Base-by-base conservation (phyloP, 306 rosid species). In the Notholithocarpus densiflorus region DNA sequence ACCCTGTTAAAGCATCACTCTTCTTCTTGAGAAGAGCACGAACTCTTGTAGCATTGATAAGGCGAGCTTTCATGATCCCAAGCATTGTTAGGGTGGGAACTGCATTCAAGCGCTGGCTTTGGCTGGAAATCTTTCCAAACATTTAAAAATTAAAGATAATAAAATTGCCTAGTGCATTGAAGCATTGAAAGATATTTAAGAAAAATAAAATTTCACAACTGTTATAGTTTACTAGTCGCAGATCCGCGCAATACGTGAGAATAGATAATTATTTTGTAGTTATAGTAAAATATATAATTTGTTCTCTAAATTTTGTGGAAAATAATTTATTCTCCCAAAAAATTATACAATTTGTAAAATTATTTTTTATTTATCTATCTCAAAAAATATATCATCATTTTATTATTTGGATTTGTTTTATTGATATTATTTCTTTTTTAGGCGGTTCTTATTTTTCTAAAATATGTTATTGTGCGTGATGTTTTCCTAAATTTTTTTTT, bases 51-150 rank as follows among this genome's bases (percentile, higher is more conserved):
- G 98, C 97, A 43, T 97, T 97, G 0, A 94, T 77, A 54, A 94
- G 84, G 57, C 94, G 97, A 17, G 97, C 94, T 78, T 94, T 94
- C 88, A 92, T 69, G 52, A 84, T 86, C 29, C 97, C 97, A 68
- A 94, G 94, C 97, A 87, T 85, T 7, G 98, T 94, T n/a, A 94
- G 94, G 3, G 98, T 94, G 77, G 98, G 98, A 68, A 94, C 97
- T 84, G 92, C 97, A 87, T 56, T 94, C 87, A 94, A 84, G 72
- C 98, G 97, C 82, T 94, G 94, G 80, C 79, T 82, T 87, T 94
- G 98, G 73, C 98, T 92, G 5, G 97, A 89, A 97, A 92, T 92
- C 59, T 60, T 86, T 78, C 31, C 37, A 45, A 80, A 86, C 73
- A 80, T 79, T 90, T 29, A 5, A 45, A 43, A 37, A 34, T 73